Percentiles rank a stretch among this genome's conserved stretches.
These are phyloP conservation scores for Lichtheimia hyalospora DNA, from an alignment of 371 early-diverging fungal species.

Conservation along the genomic window DNA sequence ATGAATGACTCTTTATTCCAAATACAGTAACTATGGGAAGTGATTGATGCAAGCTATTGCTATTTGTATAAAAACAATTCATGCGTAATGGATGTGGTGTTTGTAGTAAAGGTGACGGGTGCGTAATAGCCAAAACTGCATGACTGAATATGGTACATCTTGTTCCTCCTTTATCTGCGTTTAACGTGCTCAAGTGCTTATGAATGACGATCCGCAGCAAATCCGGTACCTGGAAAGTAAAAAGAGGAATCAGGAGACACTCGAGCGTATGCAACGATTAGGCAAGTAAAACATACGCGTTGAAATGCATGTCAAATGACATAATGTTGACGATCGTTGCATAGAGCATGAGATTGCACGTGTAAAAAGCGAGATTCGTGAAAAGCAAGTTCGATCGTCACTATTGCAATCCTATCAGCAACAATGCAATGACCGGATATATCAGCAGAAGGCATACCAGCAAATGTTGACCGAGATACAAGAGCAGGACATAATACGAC, in stretches of 20 bases:
- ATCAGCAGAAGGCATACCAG: background rate
- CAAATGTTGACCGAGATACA: background rate
- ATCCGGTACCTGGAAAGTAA: background rate
- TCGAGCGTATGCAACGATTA: constrained; percentile 4
- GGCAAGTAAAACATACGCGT: background rate
- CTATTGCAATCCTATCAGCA: background rate
- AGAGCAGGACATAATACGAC: background rate
- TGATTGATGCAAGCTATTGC: too few relatives aligned
- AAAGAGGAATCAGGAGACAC: constrained; percentile 7
- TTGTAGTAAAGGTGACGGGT: too few relatives aligned
- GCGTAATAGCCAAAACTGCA: too few relatives aligned
- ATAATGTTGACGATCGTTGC: background rate
- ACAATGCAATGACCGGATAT: background rate
- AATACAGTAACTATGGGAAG: too few relatives aligned
- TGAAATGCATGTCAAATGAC: background rate
- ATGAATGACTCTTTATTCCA: too few relatives aligned
- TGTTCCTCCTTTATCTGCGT: too few relatives aligned
- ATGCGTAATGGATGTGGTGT: too few relatives aligned
- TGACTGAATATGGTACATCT: too few relatives aligned
- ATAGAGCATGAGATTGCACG: constrained; percentile 1
- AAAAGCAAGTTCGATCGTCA: background rate
- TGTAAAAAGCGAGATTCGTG: background rate
- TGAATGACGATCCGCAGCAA: too few relatives aligned
- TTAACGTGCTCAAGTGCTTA: too few relatives aligned
- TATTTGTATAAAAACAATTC: too few relatives aligned